Base-by-base conservation (phyloP, 495 filamentous ascomycete genomes). In the Lasiosphaeris hirsuta region DNA sequence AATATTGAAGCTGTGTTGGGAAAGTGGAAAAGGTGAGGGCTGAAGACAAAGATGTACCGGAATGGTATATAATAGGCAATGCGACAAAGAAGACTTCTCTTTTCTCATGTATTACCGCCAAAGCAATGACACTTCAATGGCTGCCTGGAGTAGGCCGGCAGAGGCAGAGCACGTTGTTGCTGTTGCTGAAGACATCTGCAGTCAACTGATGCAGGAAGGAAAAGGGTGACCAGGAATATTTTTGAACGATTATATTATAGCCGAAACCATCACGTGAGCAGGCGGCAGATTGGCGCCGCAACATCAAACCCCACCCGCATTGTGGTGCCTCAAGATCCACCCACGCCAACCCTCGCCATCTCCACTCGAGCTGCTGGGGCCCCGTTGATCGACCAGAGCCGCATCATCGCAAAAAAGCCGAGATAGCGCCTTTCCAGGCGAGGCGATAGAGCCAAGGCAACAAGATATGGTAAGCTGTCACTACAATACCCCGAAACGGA, bases 1-100 rank as follows among this genome's bases (percentile, higher is more conserved):
- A 70, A 63, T 68, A 70, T 74, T 62, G 62, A 36, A 54, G 55
- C 45, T 42, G 50, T 35, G 40, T 52, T 36, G 40, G 30, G 42
- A 13, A 42, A 35, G 44, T 42, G 19, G 4, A 41, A 44, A 0
- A 40, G 42, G 11, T 11, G 35, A 15, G 19, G 14, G 17, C n/a
- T n/a, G 43, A 54, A 34, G 42, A 48, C 15, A 46, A 46, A 33
- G 45, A 10, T 15, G 23, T 49, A 19, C 10, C 19, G 33, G 8
- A 36, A 15, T n/a, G 30, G n/a, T 9, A 49, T 36, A 15, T 10
- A 15, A 15, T 10, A 15, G 36, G 36, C 14, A 23, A 30, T 45
- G 19, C 43, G 17, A 11, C 30, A 23, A 9, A 45, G 43, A 45
- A 18, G 43, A 13, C 5, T 23, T 45, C 43, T 23, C 30, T 46